Evolutionary conservation across 2,329 filamentous ascomycete species (phyloP).

Genomic region (Pseudogymnoascus sp.): DNA sequence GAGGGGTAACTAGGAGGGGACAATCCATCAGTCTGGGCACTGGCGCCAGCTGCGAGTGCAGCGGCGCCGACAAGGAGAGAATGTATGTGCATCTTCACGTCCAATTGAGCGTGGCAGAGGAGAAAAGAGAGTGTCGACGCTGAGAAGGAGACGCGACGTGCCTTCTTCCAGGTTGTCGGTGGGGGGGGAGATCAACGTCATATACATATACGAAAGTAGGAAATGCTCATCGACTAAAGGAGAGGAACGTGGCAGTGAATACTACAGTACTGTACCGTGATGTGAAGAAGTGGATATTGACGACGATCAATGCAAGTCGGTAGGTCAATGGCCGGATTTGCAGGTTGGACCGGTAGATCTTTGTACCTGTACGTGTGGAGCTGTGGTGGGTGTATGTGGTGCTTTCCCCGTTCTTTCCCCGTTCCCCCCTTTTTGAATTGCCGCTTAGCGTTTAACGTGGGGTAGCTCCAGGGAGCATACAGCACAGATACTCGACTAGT

Average conservation of each 20-base stretch:
- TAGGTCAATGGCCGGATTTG: neutral
- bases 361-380: conserved; percentile 2
- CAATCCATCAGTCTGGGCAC: conserved; percentile 9
- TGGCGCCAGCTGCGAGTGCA: neutral
- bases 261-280: neutral
- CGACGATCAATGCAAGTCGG: neutral
- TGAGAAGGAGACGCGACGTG: neutral
- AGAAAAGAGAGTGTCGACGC: neutral
- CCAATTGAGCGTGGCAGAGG: neutral
- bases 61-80: neutral
- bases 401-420: neutral
- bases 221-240: neutral
- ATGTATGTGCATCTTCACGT: conserved; percentile 2
- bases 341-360: neutral
- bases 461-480: neutral
- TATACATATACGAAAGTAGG: neutral
- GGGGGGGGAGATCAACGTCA: neutral
- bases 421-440: neutral
- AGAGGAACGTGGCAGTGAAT: neutral
- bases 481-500: no score
- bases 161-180: neutral
- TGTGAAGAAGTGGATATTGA: neutral
- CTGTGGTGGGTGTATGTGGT: neutral
- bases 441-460: neutral
- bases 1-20: conserved; percentile 28